Conservation (phyloP, 371 early-diverging fungal species). For the Syncephalastrum racemosum region DNA sequence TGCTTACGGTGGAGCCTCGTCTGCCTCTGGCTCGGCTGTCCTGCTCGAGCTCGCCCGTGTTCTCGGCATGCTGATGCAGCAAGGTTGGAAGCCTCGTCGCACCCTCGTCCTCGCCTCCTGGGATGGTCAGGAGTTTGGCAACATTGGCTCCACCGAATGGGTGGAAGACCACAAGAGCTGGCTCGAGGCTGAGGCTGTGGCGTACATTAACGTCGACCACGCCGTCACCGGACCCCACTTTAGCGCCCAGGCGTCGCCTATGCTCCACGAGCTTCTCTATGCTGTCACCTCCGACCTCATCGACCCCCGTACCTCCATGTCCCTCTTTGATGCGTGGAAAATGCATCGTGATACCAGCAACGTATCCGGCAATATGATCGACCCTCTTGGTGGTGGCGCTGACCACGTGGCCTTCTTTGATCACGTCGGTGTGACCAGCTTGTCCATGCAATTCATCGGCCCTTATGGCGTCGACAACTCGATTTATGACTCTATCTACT, state of each 20-base stretch:
- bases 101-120: slow-evolving; percentile 66
- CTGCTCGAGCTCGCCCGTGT: slow-evolving; percentile 61
- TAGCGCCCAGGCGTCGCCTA: slow-evolving; percentile 51
- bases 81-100: slow-evolving; percentile 69
- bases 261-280: slow-evolving; percentile 45
- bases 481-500: slow-evolving; percentile 54
- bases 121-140: slow-evolving; percentile 72
- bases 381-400: slow-evolving; percentile 45
- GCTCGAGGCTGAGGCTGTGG: slow-evolving; percentile 53
- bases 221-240: slow-evolving; percentile 57
- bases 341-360: slow-evolving; percentile 9
- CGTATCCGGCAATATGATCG: slow-evolving; percentile 9
- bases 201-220: slow-evolving; percentile 61
- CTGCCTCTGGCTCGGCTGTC: slow-evolving; percentile 62
- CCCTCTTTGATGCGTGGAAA: slow-evolving; percentile 56
- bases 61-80: slow-evolving; percentile 52
- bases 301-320: slow-evolving; percentile 47
- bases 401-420: slow-evolving; percentile 55
- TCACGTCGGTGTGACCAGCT: slow-evolving; percentile 50
- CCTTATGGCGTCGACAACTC: slow-evolving; percentile 52
- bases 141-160: slow-evolving; percentile 71
- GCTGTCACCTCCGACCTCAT: slow-evolving; percentile 49
- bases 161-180: slow-evolving; percentile 62
- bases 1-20: slow-evolving; percentile 61
- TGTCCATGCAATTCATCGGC: slow-evolving; percentile 45